phyloP scores from a whole-genome alignment of 2,329 filamentous ascomycete genomes.

The Claviceps monticola region DNA sequence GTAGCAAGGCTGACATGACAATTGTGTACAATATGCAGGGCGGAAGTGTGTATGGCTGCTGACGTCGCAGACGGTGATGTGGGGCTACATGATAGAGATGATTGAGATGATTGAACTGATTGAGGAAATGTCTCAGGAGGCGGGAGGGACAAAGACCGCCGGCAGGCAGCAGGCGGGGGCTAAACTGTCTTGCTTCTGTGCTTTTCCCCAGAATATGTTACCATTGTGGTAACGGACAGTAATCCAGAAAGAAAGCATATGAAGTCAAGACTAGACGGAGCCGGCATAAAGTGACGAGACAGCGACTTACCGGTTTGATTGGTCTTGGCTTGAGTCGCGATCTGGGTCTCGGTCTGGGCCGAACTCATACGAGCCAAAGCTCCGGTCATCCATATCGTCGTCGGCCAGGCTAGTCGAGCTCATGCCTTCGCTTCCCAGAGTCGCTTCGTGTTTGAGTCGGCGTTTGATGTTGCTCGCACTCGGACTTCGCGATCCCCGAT shows the following conservation, averaged over 20 bases:
- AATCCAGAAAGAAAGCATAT: neutral
- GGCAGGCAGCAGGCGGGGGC: neutral
- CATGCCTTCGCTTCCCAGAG: constrained; percentile 21
- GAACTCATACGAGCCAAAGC: constrained; percentile 21
- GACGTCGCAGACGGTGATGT: neutral
- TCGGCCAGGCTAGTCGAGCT: constrained; percentile 17
- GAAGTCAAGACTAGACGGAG: neutral
- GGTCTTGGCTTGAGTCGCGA: constrained; percentile 17
- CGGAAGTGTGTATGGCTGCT: neutral
- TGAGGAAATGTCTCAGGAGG: neutral
- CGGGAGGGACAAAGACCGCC: neutral
- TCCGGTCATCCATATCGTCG: constrained; percentile 18
- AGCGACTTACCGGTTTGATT: constrained; percentile 1
- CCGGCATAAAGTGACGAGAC: neutral
- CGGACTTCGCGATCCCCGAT: constrained; percentile 17
- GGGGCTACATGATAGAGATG: neutral
- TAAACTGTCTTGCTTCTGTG: too few species aligned
- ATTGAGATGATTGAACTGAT: too few species aligned
- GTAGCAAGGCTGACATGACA: neutral
- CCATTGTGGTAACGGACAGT: neutral
- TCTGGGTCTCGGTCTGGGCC: constrained; percentile 19
- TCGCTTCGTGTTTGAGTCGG: constrained; percentile 17
- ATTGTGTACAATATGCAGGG: too few species aligned
- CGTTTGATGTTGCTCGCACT: constrained; percentile 16
- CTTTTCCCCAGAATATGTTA: neutral